These are phyloP conservation scores for Cylindricascospora bacillispora DNA, from an alignment of 1,139 yeast species.

Conservation along the genomic window DNA sequence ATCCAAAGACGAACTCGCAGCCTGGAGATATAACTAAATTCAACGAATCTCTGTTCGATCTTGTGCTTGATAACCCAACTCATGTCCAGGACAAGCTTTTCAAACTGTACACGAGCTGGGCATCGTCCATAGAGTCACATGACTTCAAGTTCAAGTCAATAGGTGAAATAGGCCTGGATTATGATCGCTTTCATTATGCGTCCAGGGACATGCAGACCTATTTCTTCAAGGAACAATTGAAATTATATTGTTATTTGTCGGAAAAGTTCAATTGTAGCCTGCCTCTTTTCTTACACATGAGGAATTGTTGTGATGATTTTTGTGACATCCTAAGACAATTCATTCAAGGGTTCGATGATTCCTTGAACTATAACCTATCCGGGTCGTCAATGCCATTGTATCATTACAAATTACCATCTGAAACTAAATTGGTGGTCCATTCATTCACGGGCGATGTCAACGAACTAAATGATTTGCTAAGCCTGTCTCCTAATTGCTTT, in stretches of 20 bases:
- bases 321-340: conserved; percentile 46
- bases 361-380: not conserved
- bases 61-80: conserved; percentile 28
- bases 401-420: conserved; percentile 16
- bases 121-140: conserved; percentile 40
- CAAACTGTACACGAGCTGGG: conserved; percentile 38
- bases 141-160: conserved; percentile 47
- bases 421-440: conserved; percentile 56
- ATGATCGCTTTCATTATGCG: conserved; percentile 74
- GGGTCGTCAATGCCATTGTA: conserved; percentile 27
- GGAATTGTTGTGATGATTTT: conserved; percentile 81
- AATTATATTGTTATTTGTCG: conserved; percentile 18
- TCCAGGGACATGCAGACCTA: conserved; percentile 50
- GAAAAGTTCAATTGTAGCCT: conserved; percentile 15
- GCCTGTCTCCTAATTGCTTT: conserved; percentile 31
- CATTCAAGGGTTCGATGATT: conserved; percentile 29
- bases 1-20: conserved; percentile 8
- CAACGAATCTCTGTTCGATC: conserved; percentile 22
- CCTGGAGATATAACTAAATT: conserved; percentile 16
- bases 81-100: conserved; percentile 10
- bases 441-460: conserved; percentile 79
- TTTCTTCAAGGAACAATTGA: conserved; percentile 60
- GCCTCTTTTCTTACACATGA: conserved; percentile 83
- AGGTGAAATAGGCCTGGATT: conserved; percentile 91
- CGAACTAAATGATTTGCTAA: conserved; percentile 41